A percentile compares a stretch with the other conserved stretches of the same genome.
phyloP scores from a whole-genome alignment of 805 yeast species.

The Wickerhamomyces bovis region DNA sequence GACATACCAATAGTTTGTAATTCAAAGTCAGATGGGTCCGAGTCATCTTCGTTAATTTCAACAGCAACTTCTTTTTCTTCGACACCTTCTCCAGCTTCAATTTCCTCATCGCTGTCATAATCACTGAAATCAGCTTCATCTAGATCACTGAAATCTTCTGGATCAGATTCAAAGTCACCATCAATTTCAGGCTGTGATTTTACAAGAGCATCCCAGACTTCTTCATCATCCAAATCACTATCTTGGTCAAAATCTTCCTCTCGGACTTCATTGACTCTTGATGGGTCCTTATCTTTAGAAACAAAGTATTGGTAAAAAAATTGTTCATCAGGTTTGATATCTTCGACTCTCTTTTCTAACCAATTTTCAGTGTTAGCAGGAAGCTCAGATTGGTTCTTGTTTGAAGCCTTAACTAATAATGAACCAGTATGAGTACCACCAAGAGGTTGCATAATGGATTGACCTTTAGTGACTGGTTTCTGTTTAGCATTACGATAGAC shows the following conservation, averaged over 20 bases:
- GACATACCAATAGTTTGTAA: constrained; percentile 31
- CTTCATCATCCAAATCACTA: constrained; percentile 57
- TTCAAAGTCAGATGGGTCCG: constrained; percentile 33
- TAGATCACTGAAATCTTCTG: constrained; percentile 55
- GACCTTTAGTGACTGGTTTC: constrained; percentile 68
- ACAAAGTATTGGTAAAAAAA: constrained; percentile 85
- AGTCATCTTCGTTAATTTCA: constrained; percentile 24
- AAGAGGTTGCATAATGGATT: constrained; percentile 96
- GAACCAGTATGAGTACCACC: constrained; percentile 78
- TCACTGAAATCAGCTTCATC: constrained; percentile 46
- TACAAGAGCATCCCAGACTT: constrained; percentile 76
- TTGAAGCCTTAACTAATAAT: constrained; percentile 61
- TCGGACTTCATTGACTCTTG: constrained; percentile 25
- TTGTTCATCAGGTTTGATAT: constrained; percentile 78
- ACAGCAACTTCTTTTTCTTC: constrained; percentile 25
- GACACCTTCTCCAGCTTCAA: constrained; percentile 17
- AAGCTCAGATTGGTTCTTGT: constrained; percentile 32
- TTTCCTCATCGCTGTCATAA: constrained; percentile 39
- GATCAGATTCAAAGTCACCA: constrained; percentile 36
- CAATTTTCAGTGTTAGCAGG: constrained; percentile 88
- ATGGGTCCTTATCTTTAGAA: constrained; percentile 41
- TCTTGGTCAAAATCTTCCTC: constrained; percentile 35
- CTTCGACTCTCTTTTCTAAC: constrained; percentile 56
- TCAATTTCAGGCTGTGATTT: constrained; percentile 69
- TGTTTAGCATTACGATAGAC: constrained; percentile 90